A percentile compares a stretch with the other conserved stretches of the same genome.
These are phyloP conservation scores for Pseudonectria foliicola DNA, from an alignment of 2,329 filamentous ascomycete genomes.

Conservation along the genomic window DNA sequence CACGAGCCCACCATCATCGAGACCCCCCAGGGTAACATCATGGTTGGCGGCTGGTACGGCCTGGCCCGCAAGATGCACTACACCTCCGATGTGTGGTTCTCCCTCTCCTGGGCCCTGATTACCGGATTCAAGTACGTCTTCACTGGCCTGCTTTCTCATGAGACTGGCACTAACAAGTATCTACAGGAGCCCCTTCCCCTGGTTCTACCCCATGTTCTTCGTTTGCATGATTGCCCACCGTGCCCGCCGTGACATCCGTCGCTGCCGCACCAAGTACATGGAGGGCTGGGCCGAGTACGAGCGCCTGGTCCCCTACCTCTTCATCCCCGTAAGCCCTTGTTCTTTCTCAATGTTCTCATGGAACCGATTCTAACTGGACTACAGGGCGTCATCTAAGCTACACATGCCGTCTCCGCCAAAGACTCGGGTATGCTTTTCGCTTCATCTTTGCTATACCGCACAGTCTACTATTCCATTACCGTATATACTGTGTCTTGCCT, in stretches of 20 bases:
- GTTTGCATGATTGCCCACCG: slow-evolving; percentile 74
- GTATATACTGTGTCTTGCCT: no score
- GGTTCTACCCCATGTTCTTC: slow-evolving; percentile 88
- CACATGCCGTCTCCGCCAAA: neutral
- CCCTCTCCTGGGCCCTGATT: slow-evolving; percentile 43
- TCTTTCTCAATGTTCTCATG: neutral
- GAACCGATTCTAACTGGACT: slow-evolving; percentile 8
- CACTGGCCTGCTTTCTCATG: neutral
- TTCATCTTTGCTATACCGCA: no score
- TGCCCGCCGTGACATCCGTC: slow-evolving; percentile 66
- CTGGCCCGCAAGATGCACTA: slow-evolving; percentile 58
- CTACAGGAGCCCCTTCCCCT: slow-evolving; percentile 66
- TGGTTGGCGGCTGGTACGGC: slow-evolving; percentile 82
- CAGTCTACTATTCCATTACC: no score
- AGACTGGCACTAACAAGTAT: neutral
- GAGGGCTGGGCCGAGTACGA: slow-evolving; percentile 77
- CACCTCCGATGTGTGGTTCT: slow-evolving; percentile 42
- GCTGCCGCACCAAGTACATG: slow-evolving; percentile 74
- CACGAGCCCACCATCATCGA: slow-evolving; percentile 73
- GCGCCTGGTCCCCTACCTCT: slow-evolving; percentile 70
- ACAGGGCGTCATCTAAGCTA: slow-evolving; percentile 36
- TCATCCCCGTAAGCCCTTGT: slow-evolving; percentile 56
- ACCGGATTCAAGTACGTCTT: slow-evolving; percentile 38
- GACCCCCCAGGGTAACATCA: slow-evolving; percentile 64
- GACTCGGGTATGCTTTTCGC: no score